Evolutionary conservation across 352 stramenopile genomes (phyloP).

Genomic region (Phytophthora cryptogea): DNA sequence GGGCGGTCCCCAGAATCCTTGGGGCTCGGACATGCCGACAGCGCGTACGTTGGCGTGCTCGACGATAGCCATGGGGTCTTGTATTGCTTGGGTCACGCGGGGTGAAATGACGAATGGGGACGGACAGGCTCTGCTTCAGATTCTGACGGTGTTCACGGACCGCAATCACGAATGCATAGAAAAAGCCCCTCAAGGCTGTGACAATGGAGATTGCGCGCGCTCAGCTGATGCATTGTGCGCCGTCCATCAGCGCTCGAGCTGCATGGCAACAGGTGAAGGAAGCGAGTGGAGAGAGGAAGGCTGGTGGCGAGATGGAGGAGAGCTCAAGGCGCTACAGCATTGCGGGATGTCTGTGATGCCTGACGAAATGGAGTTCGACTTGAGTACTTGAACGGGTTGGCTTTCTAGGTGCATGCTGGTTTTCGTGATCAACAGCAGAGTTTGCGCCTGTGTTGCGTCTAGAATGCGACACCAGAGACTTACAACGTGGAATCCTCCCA

Average conservation of each 20-base stretch:
- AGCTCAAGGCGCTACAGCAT: no score
- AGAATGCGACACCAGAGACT: background rate
- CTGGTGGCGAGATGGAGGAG: no score
- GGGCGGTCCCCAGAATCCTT: conserved; percentile 65
- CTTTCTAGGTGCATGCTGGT: no score
- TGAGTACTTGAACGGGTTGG: no score
- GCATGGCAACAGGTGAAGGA: no score
- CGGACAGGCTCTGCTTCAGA: conserved; percentile 5
- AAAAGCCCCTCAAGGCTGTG: conserved; percentile 16
- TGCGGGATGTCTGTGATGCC: no score
- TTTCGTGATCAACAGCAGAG: background rate
- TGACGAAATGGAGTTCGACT: no score
- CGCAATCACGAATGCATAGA: conserved; percentile 27
- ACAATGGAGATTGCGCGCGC: conserved; percentile 19
- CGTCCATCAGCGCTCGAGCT: background rate
- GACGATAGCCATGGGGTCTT: conserved; percentile 12
- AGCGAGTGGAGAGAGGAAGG: no score
- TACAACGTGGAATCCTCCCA: no score
- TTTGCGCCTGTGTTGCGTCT: background rate
- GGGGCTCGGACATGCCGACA: conserved; percentile 5
- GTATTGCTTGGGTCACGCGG: background rate
- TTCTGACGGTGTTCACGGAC: conserved; percentile 13
- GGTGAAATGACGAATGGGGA: conserved; percentile 18
- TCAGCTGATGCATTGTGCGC: background rate
- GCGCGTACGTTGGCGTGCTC: conserved; percentile 24